phyloP scores from a whole-genome alignment of 192 early-diverging fungal species.

The Chytriomyces sp. region DNA sequence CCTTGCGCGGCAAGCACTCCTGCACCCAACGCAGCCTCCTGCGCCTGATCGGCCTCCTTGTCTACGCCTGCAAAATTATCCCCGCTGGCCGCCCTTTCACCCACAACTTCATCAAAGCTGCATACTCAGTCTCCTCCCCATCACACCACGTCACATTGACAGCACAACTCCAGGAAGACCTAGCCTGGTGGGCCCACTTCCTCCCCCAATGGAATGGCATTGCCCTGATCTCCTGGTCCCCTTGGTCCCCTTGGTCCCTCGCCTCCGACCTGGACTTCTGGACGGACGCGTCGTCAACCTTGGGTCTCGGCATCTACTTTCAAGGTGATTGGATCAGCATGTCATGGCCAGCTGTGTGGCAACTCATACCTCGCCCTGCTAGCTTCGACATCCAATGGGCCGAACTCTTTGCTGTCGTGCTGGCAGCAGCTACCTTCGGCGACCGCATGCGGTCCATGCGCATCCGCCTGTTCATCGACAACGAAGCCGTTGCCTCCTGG shows the following conservation, averaged over 20 bases:
- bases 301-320: neutral
- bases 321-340: neutral
- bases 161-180: conserved; percentile 20
- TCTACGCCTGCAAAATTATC: too few relatives aligned
- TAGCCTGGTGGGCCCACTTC: conserved; percentile 15
- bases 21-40: too few relatives aligned
- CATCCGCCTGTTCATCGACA: neutral
- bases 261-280: conserved; percentile 3
- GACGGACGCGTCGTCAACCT: neutral
- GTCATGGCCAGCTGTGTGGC: neutral
- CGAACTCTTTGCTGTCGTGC: conserved; percentile 14
- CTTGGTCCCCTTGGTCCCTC: neutral
- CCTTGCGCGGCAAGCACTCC: too few relatives aligned
- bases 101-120: too few relatives aligned
- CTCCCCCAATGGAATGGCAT: conserved; percentile 16
- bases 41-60: too few relatives aligned
- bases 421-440: conserved; percentile 14
- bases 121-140: too few relatives aligned
- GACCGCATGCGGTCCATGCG: neutral
- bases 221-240: neutral
- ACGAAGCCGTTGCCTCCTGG: conserved; percentile 4
- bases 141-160: too few relatives aligned
- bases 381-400: neutral
- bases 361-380: neutral
- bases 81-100: too few relatives aligned